Evolutionary conservation across 1,284 basidiomycete species (phyloP), one percentile per base, ranked within the genome.

Genomic region (Pascua guehoae): DNA sequence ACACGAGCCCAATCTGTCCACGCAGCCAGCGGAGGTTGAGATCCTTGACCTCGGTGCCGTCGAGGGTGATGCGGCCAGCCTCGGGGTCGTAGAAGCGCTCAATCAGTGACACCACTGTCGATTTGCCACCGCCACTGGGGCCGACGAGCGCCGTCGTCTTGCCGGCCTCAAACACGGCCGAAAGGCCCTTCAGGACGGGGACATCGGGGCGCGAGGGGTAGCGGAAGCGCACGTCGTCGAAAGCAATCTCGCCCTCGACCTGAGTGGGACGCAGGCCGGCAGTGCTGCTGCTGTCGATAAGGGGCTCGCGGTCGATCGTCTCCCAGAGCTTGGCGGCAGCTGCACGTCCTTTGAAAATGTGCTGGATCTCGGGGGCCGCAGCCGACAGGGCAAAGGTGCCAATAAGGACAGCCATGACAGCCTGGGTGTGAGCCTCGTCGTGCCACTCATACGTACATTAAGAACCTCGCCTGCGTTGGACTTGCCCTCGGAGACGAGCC

Each of bases 241-340:
- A 78, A 2, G 78, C 78, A 67, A 98, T 89, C 67, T 87, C 81
- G 40, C 96, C 94, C 0, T 81, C 66, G 55, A 94, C 87, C 2
- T 77, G 77, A 24, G 85, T 84, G 0, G 86, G 92, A 69, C 86
- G 86, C 44, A 86, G 76, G 10, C 95, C 95, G 1, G 73, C 79
- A 0, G 84, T 80, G 60, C 85, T 81, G 1, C 86, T 80, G 2
- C 90, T 91, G 75, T 98, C 93, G 68, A 98, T 98, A 5, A 79
- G 71, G 4, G 51, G 92, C 85, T 57, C 88, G 79, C 56, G 87
- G 73, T 96, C 91, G 66, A 98, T 98, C 5, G 94, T 96, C 43
- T 85, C 82, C 72, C 84, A 97, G 2, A 98, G 81, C 77, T 97
- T 98, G 41, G 90, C 90, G n/a, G 93, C 95, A 9, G 95, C 93